Percentiles rank a stretch among this genome's conserved stretches.
phyloP scores from a whole-genome alignment of 768 basidiomycete genomes.

The Artomyces pyxidatus region DNA sequence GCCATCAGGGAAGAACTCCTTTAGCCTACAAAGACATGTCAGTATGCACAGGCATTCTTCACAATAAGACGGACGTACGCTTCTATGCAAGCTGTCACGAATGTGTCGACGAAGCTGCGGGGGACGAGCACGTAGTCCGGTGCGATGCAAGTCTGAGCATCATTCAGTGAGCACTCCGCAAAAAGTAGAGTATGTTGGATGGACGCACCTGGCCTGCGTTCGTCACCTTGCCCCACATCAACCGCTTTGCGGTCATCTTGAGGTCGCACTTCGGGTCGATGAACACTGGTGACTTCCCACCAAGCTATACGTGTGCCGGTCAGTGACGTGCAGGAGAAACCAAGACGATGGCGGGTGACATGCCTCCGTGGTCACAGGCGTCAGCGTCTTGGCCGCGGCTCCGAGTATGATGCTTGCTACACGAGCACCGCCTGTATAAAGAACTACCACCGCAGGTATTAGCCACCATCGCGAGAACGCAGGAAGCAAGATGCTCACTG shows the following conservation, averaged over 20 bases:
- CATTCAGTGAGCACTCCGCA: background rate
- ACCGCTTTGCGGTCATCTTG: conserved; percentile 52
- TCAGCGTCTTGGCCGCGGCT: conserved; percentile 72
- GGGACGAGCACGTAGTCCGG: conserved; percentile 48
- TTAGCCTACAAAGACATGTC: conserved; percentile 30
- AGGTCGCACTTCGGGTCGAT: conserved; percentile 66
- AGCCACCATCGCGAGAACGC: conserved; percentile 10
- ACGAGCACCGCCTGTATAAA: conserved; percentile 53
- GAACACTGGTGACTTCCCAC: conserved; percentile 71
- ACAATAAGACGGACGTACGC: conserved; percentile 24
- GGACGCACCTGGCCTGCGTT: conserved; percentile 54
- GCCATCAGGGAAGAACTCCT: conserved; percentile 47
- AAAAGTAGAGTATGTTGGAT: background rate
- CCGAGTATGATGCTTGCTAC: conserved; percentile 60
- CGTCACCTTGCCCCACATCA: conserved; percentile 72
- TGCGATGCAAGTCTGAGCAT: conserved; percentile 53
- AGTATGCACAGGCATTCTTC: too few species aligned
- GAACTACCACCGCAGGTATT: conserved; percentile 27
- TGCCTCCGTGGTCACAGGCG: conserved; percentile 56
- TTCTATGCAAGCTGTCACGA: conserved; percentile 35
- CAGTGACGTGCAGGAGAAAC: background rate
- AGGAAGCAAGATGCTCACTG: conserved; percentile 29
- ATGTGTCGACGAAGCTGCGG: conserved; percentile 28
- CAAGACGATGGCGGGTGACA: conserved; percentile 1
- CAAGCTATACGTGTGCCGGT: too few species aligned